These are phyloP conservation scores for Nitzschia palea DNA, from an alignment of 108 stramenopile species.

Conservation along the genomic window DNA sequence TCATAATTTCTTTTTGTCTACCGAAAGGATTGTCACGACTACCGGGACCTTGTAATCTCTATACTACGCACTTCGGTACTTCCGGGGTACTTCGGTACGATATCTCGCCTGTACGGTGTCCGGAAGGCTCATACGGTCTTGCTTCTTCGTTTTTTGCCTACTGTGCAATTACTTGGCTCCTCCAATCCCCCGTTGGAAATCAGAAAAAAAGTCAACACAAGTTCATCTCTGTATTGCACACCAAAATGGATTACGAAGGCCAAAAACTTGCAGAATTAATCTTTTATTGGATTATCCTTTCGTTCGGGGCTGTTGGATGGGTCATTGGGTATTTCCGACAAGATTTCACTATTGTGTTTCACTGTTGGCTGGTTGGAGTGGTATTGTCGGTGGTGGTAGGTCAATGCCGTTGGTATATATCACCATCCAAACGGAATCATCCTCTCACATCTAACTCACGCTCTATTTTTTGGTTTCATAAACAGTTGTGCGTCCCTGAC, in stretches of 20 bases:
- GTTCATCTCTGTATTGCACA: too few relatives aligned
- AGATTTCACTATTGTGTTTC: slow-evolving; percentile 84
- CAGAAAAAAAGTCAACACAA: too few relatives aligned
- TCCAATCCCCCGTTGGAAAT: too few relatives aligned
- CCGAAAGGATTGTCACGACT: too few relatives aligned
- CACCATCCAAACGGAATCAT: neutral
- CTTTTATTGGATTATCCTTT: slow-evolving; percentile 81
- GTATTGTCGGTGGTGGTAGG: slow-evolving; percentile 67
- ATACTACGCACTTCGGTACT: too few relatives aligned
- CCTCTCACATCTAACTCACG: neutral
- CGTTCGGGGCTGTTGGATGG: slow-evolving; percentile 84
- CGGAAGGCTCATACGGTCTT: too few relatives aligned
- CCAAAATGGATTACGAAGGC: slow-evolving; percentile 91
- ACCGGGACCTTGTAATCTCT: too few relatives aligned
- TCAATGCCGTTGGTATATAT: neutral
- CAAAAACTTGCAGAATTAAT: slow-evolving; percentile 81
- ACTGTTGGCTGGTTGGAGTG: slow-evolving; percentile 84
- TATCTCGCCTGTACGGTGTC: too few relatives aligned
- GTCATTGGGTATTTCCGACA: slow-evolving; percentile 85
- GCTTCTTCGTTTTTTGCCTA: too few relatives aligned
- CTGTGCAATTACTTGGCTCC: too few relatives aligned
- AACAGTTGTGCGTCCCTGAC: slow-evolving; percentile 85
- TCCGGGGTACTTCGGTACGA: too few relatives aligned
- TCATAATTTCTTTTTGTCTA: too few relatives aligned
- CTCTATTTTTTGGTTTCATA: slow-evolving; percentile 3